Conservation (phyloP, 2,329 filamentous ascomycete species). For the Fusarium devonianum region DNA sequence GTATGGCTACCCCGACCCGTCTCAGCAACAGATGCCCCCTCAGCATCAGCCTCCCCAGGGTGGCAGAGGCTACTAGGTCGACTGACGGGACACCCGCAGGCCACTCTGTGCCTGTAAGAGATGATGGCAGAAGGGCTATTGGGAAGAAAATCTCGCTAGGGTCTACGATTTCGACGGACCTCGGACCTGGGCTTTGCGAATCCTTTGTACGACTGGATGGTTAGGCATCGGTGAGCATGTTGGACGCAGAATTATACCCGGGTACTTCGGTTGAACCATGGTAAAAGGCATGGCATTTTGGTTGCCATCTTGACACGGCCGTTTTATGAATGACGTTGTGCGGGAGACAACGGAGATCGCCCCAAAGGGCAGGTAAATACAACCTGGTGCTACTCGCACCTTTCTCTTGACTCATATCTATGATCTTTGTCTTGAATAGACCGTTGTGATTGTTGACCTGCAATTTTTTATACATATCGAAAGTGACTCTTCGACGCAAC, state of each 20-base stretch:
- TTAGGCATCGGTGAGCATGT: conserved; percentile 40
- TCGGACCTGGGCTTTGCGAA: conserved; percentile 37
- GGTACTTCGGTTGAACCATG: conserved; percentile 39
- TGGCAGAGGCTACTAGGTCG: conserved; percentile 53
- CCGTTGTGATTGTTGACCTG: background rate
- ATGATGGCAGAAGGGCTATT: background rate
- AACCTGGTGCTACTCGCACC: conserved; percentile 27
- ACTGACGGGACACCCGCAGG: conserved; percentile 9
- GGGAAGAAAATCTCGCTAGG: conserved; percentile 21
- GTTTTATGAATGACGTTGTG: conserved; percentile 40
- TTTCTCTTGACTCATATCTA: conserved; percentile 5
- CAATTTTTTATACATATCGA: background rate
- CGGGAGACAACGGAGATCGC: conserved; percentile 24
- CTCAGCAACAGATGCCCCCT: conserved; percentile 50
- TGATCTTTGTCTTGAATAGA: background rate
- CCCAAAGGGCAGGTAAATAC: conserved; percentile 20
- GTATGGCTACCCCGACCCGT: conserved; percentile 59
- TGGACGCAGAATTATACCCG: conserved; percentile 43
- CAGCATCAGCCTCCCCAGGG: conserved; percentile 50
- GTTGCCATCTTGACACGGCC: conserved; percentile 40
- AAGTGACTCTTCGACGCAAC: background rate
- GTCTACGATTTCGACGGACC: conserved; percentile 35
- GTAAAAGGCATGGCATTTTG: conserved; percentile 34
- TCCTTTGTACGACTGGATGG: conserved; percentile 40
- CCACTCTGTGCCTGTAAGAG: conserved; percentile 2